Evolutionary conservation across 129 eudicot genomes (phyloP), one percentile per base, ranked within the genome.

Genomic region (Tagetes patula): DNA sequence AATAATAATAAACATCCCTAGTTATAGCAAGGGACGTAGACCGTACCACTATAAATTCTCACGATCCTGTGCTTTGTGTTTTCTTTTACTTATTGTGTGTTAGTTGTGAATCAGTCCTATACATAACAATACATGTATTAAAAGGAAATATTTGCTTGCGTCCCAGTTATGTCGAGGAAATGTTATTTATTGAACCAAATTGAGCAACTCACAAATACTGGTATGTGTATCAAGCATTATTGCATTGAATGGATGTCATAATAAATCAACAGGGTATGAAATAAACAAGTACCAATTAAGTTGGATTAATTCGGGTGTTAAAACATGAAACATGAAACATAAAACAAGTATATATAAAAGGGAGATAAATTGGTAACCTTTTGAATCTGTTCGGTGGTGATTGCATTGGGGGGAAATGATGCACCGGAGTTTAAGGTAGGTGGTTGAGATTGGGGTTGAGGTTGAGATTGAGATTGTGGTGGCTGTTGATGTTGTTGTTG

Each of bases 361-460:
- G 8, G 7, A n/a, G 2, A 42, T 69, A 38, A 47, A 5, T 52
- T 52, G 7, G 11, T 42, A 65, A 78, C 82, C 82, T 78, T 78
- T 72, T 78, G 82, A 78, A 78, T 78, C 78, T 78, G 82, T 6
- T 78, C 82, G 12, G 82, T 71, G 34, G 82, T 71, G 69, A 78
- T 78, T 34, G 77, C 60, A 71, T 78, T 72, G 59, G 82, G 77
- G 14, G 77, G 11, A 54, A 71, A 78, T 3, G 82, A 45, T 31
- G 73, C 68, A 33, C 60, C 82, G 8, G 82, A 63, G 82, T 70
- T 39, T 71, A 52, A 62, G 8, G 77, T 65, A 1, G 77, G 82
- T 14, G 82, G 72, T 76, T 67, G 80, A 0, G 58, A 58, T 73
- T 33, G 77, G 3, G 69, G 60, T 67, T 76, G 80, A 0, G 58